phyloP scores from a whole-genome alignment of 805 yeast genomes.

The Wickerhamomyces alni region DNA sequence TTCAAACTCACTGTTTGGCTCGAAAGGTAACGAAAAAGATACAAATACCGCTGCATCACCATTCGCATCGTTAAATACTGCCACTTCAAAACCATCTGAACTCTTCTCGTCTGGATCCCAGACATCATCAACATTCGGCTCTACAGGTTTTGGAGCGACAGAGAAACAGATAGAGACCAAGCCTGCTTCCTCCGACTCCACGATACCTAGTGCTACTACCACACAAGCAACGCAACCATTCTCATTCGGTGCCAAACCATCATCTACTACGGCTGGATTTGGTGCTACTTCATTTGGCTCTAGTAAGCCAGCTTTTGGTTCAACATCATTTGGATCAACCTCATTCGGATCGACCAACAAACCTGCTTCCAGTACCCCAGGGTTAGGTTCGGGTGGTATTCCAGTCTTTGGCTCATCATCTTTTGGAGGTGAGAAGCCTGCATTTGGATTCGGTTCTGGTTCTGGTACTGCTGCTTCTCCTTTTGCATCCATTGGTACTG shows the following conservation, averaged over 20 bases:
- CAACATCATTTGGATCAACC: conserved; percentile 3
- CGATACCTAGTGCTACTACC: too few species aligned
- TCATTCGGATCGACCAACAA: conserved; percentile 6
- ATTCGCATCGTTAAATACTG: too few species aligned
- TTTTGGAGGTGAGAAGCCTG: conserved; percentile 21
- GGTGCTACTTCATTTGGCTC: conserved; percentile 8
- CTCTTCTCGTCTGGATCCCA: conserved; percentile 1
- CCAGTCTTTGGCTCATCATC: conserved; percentile 14
- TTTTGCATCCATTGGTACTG: neutral
- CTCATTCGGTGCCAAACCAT: too few species aligned
- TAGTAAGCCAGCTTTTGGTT: neutral
- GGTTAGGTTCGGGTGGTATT: conserved; percentile 8
- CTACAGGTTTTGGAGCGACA: too few species aligned
- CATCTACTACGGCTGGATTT: too few species aligned
- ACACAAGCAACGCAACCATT: too few species aligned
- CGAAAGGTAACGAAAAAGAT: too few species aligned
- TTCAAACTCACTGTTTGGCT: conserved; percentile 5
- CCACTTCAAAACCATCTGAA: too few species aligned
- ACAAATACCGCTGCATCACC: too few species aligned
- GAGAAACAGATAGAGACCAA: too few species aligned
- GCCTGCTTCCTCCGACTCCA: too few species aligned
- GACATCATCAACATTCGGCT: conserved; percentile 13
- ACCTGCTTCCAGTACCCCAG: conserved; percentile 22
- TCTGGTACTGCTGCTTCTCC: too few species aligned
- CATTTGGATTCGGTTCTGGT: conserved; percentile 2